These are phyloP conservation scores for Aspergillus brasiliensis DNA, from an alignment of 2,329 filamentous ascomycete genomes.

Conservation along the genomic window DNA sequence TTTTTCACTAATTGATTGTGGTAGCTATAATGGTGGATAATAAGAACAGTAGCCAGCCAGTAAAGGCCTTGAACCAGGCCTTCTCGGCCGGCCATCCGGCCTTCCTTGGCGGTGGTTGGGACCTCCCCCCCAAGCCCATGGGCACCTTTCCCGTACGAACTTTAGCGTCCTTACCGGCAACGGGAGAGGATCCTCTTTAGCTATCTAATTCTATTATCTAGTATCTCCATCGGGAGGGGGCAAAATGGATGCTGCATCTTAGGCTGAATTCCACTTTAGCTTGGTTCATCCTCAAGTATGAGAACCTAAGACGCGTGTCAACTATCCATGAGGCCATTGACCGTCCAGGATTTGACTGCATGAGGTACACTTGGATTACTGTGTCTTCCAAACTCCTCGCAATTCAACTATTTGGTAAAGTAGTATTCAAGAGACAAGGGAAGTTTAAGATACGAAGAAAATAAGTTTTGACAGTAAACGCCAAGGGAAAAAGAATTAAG, in stretches of 20 bases:
- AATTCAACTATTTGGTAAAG: too few relatives aligned
- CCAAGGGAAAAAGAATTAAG: not conserved
- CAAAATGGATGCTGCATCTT: not conserved
- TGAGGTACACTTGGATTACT: not conserved
- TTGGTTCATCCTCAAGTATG: not conserved
- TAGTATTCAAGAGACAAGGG: too few relatives aligned
- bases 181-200: not conserved
- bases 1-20: not conserved
- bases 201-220: not conserved
- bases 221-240: not conserved
- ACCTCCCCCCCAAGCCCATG: conserved; percentile 12
- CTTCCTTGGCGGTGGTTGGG: conserved; percentile 14
- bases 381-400: not conserved
- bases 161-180: not conserved
- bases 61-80: not conserved
- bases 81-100: conserved; percentile 22
- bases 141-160: conserved; percentile 1
- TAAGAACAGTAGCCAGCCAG: not conserved
- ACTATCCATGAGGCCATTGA: not conserved
- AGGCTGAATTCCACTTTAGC: conserved; percentile 2
- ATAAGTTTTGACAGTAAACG: not conserved
- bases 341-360: not conserved
- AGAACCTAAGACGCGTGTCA: not conserved
- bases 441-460: not conserved
- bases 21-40: not conserved